phyloP scores from a whole-genome alignment of 306 rosid genomes.

The Castanopsis chinensis region DNA sequence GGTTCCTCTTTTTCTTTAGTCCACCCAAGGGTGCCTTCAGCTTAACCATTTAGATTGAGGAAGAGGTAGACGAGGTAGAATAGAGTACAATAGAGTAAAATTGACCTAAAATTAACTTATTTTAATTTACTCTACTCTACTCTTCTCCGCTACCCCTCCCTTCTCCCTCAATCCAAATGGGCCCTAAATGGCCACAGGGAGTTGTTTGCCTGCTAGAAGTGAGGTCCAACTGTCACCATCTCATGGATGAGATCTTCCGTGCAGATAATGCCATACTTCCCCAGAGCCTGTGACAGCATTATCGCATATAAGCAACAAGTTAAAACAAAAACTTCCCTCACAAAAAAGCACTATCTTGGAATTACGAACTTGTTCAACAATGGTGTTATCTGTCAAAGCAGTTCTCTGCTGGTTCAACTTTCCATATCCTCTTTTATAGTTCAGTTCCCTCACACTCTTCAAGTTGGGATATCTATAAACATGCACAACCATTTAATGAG shows the following conservation, averaged over 20 bases:
- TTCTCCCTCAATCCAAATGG: no score
- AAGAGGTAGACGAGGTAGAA: no score
- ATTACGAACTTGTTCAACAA: conserved; percentile 62
- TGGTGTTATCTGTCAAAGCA: conserved; percentile 59
- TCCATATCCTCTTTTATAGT: conserved; percentile 48
- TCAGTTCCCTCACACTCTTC: conserved; percentile 80
- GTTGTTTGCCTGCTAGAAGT: conserved; percentile 34
- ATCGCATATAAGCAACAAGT: conserved; percentile 11
- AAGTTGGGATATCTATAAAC: conserved; percentile 67
- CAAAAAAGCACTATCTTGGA: background rate
- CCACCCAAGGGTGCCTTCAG: background rate
- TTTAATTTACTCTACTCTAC: no score
- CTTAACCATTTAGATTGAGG: conserved; percentile 24
- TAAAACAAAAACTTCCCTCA: background rate
- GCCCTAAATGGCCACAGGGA: conserved; percentile 77
- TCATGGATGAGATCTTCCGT: conserved; percentile 77
- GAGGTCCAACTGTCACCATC: conserved; percentile 78
- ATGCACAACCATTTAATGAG: background rate
- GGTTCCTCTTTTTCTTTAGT: no score
- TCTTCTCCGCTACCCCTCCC: no score
- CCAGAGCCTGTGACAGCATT: conserved; percentile 51
- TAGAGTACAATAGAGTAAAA: no score
- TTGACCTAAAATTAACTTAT: no score
- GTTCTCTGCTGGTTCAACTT: no score
- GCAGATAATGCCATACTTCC: conserved; percentile 67